Evolutionary conservation across 2,329 filamentous ascomycete genomes (phyloP).

Genomic region (Colletotrichum lini): DNA sequence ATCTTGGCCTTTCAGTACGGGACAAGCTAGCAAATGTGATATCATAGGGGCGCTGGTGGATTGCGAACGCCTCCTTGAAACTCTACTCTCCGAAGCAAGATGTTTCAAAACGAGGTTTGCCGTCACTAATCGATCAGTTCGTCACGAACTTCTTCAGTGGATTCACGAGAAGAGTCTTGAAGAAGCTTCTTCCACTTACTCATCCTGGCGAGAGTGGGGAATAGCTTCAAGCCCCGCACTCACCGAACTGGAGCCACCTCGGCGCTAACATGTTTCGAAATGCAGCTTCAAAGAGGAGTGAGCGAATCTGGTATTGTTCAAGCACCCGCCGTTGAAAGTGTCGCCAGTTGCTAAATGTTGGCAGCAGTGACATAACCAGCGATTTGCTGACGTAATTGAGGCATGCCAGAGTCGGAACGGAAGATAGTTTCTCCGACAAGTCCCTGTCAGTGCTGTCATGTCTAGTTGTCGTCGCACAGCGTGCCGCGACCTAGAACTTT

Average conservation of each 20-base stretch:
- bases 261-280: background rate
- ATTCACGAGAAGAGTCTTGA: constrained; percentile 11
- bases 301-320: background rate
- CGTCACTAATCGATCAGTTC: too few species aligned
- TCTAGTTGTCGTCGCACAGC: constrained; percentile 23
- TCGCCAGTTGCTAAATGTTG: background rate
- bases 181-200: constrained; percentile 1
- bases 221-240: background rate
- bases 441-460: constrained; percentile 20
- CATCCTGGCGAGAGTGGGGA: background rate
- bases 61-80: background rate
- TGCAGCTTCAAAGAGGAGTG: background rate
- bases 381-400: background rate
- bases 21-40: too few species aligned
- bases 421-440: constrained; percentile 18
- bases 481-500: constrained; percentile 22
- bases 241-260: background rate
- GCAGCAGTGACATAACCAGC: background rate
- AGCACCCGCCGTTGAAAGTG: background rate
- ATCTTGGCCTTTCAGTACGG: too few species aligned
- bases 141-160: background rate
- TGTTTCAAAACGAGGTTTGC: background rate
- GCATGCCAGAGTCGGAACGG: background rate
- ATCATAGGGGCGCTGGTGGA: too few species aligned
- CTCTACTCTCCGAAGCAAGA: background rate